Evolutionary conservation across 1,284 basidiomycete genomes (phyloP).

Genomic region (Cutaneotrichosporon cutaneum): DNA sequence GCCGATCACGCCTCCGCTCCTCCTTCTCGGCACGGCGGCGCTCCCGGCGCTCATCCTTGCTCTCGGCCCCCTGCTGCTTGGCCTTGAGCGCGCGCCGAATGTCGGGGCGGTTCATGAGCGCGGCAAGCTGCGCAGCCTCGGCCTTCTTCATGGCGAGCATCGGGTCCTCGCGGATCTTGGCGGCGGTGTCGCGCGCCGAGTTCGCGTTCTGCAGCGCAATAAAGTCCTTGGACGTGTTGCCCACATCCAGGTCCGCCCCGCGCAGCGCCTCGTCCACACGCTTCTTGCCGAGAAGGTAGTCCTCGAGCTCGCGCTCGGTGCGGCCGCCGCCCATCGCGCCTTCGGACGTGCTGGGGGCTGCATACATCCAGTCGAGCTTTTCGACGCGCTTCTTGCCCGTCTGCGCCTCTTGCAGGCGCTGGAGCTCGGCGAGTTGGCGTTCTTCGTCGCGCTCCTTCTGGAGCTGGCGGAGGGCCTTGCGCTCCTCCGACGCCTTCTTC

Average conservation of each 20-base stretch:
- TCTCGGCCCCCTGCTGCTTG: constrained; percentile 61
- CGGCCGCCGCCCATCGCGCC: constrained; percentile 61
- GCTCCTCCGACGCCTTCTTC: constrained; percentile 94
- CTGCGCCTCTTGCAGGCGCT: constrained; percentile 86
- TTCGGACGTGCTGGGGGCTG: constrained; percentile 81
- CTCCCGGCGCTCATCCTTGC: constrained; percentile 61
- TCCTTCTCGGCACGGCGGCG: constrained; percentile 62
- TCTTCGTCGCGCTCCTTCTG: constrained; percentile 97
- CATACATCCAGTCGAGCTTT: constrained; percentile 98
- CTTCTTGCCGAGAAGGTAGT: constrained; percentile 97
- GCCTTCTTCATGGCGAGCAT: constrained; percentile 95
- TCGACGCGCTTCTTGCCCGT: constrained; percentile 92
- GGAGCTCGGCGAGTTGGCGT: constrained; percentile 91
- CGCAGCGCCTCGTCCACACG: constrained; percentile 92
- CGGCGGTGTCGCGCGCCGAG: constrained; percentile 77
- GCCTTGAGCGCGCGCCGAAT: constrained; percentile 76
- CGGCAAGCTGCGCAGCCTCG: constrained; percentile 88
- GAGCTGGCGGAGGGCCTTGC: constrained; percentile 94
- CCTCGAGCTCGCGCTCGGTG: constrained; percentile 81
- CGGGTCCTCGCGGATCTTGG: constrained; percentile 95
- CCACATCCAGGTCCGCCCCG: constrained; percentile 81
- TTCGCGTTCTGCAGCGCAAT: constrained; percentile 93
- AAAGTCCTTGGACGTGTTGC: constrained; percentile 80
- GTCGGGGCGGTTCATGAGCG: constrained; percentile 86
- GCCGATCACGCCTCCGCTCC: constrained; percentile 22